phyloP scores from a whole-genome alignment of 1,284 basidiomycete species.

The Macrocystidia cucumis region DNA sequence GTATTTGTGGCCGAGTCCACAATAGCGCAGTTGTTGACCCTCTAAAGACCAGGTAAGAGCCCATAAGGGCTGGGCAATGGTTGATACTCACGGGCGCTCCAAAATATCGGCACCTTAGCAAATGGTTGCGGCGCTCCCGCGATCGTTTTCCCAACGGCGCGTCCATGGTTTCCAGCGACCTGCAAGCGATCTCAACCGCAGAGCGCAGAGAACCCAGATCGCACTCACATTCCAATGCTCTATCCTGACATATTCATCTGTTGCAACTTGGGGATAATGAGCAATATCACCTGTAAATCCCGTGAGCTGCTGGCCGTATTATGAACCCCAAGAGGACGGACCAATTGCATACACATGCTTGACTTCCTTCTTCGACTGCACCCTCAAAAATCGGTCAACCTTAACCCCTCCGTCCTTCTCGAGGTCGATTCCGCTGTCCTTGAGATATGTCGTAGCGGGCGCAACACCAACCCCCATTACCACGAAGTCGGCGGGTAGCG shows the following conservation, averaged over 20 bases:
- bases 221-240: conserved; percentile 88
- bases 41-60: conserved; percentile 15
- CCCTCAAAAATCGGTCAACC: conserved; percentile 76
- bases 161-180: conserved; percentile 83
- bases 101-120: conserved; percentile 83
- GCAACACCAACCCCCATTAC: conserved; percentile 88
- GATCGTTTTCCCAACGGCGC: conserved; percentile 76
- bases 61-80: neutral
- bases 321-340: conserved; percentile 14
- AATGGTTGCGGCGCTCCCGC: conserved; percentile 58
- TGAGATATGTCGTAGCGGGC: conserved; percentile 81
- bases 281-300: conserved; percentile 68
- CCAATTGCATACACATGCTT: conserved; percentile 81
- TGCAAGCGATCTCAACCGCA: conserved; percentile 22
- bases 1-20: conserved; percentile 60
- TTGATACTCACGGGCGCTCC: conserved; percentile 66
- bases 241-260: conserved; percentile 53
- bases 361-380: conserved; percentile 38
- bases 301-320: neutral
- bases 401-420: conserved; percentile 78
- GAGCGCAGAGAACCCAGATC: conserved; percentile 1
- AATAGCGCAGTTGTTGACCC: conserved; percentile 65
- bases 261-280: conserved; percentile 57
- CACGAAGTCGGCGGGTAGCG: conserved; percentile 72
- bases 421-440: conserved; percentile 59